phyloP scores from a whole-genome alignment of 352 stramenopile genomes.

The Phytophthora litchii region DNA sequence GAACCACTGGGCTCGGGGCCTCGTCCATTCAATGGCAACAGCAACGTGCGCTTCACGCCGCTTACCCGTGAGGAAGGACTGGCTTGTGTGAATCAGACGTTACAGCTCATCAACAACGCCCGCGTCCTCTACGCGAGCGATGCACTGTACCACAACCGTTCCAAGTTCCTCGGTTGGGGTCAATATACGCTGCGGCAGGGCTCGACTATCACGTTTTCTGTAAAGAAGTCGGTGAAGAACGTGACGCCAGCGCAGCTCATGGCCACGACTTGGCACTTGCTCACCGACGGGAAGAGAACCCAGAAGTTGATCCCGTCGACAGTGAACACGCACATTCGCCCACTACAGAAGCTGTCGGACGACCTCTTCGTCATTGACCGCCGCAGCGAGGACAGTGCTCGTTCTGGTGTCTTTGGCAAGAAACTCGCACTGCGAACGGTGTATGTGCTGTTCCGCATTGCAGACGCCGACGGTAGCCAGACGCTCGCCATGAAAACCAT shows the following conservation, averaged over 20 bases:
- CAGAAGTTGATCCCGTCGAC: slow-evolving; percentile 40
- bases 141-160: slow-evolving; percentile 31
- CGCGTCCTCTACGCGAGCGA: slow-evolving; percentile 40
- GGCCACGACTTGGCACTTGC: slow-evolving; percentile 43
- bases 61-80: slow-evolving; percentile 43
- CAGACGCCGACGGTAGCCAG: slow-evolving; percentile 33
- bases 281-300: slow-evolving; percentile 42
- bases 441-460: slow-evolving; percentile 47
- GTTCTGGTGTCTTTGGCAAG: slow-evolving; percentile 23
- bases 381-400: slow-evolving; percentile 38
- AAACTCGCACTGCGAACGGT: slow-evolving; percentile 55
- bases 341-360: slow-evolving; percentile 50
- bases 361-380: slow-evolving; percentile 58
- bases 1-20: slow-evolving; percentile 20
- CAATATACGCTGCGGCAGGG: slow-evolving; percentile 46
- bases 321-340: slow-evolving; percentile 46
- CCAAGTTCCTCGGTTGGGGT: slow-evolving; percentile 57
- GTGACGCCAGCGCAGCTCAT: slow-evolving; percentile 33
- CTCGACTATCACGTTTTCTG: slow-evolving; percentile 54
- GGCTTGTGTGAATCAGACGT: slow-evolving; percentile 31
- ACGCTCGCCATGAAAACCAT: slow-evolving; percentile 69
- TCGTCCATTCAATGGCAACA: slow-evolving; percentile 23
- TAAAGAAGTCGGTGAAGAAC: slow-evolving; percentile 48
- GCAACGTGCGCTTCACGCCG: slow-evolving; percentile 39
- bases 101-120: slow-evolving; percentile 41